Evolutionary conservation across 495 filamentous ascomycete species (phyloP).

Genomic region (Stereocaulon alpinum): DNA sequence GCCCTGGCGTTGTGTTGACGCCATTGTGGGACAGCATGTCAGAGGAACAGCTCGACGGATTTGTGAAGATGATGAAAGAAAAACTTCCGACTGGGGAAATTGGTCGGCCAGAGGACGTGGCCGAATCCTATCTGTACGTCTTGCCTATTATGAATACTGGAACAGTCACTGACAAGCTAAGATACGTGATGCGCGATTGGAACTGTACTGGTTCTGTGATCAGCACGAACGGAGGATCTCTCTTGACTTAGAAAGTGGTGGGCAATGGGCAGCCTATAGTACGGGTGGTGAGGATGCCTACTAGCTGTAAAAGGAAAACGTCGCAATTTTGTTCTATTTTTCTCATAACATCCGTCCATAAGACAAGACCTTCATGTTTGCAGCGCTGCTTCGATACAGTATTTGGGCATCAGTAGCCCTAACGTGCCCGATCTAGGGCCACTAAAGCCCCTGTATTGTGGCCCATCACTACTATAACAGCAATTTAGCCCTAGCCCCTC

Average conservation of each 20-base stretch:
- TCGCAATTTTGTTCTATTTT: too few relatives aligned
- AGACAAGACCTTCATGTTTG: too few relatives aligned
- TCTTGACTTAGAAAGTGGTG: slow-evolving; percentile 14
- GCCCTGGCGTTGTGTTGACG: slow-evolving; percentile 46
- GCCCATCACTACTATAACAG: too few relatives aligned
- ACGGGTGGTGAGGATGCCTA: too few relatives aligned
- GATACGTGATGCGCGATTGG: slow-evolving; percentile 44
- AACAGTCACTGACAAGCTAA: not conserved
- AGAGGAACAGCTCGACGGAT: slow-evolving; percentile 22
- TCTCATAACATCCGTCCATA: too few relatives aligned
- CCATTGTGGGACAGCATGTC: slow-evolving; percentile 33
- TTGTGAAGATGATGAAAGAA: slow-evolving; percentile 24
- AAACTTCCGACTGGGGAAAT: slow-evolving; percentile 35
- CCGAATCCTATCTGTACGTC: slow-evolving; percentile 51
- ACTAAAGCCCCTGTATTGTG: too few relatives aligned
- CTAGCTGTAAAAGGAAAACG: too few relatives aligned
- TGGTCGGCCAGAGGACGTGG: slow-evolving; percentile 46
- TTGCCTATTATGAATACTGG: not conserved
- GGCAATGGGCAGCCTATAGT: not conserved
- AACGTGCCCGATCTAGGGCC: too few relatives aligned
- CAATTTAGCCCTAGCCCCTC: too few relatives aligned
- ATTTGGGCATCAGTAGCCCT: too few relatives aligned
- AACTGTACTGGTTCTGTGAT: slow-evolving; percentile 41
- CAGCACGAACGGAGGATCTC: slow-evolving; percentile 30
- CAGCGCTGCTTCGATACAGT: too few relatives aligned